Evolutionary conservation across 1,284 basidiomycete genomes (phyloP).

Genomic region (Papiliotrema laurentii): DNA sequence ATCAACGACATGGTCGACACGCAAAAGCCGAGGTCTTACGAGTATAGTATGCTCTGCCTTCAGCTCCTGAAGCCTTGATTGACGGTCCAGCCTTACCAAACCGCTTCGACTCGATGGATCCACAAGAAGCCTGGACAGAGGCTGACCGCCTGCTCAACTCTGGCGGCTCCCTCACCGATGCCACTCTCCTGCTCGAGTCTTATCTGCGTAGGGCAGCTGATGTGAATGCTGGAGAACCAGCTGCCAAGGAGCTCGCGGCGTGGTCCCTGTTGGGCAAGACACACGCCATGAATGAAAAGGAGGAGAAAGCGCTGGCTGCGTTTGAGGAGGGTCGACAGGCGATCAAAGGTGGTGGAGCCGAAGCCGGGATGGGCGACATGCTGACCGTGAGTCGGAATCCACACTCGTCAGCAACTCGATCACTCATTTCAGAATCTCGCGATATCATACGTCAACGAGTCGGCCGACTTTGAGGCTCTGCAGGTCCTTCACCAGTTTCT

Average conservation of each 20-base stretch:
- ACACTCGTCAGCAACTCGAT: neutral
- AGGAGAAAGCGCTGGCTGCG: slow-evolving; percentile 54
- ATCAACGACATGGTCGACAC: neutral
- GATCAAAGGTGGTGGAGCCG: slow-evolving; percentile 63
- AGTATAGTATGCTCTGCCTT: slow-evolving; percentile 69
- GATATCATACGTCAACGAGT: slow-evolving; percentile 96
- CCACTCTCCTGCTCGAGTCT: slow-evolving; percentile 76
- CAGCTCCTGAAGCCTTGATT: neutral
- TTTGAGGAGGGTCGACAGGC: slow-evolving; percentile 66
- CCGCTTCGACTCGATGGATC: slow-evolving; percentile 8
- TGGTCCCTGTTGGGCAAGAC: slow-evolving; percentile 94
- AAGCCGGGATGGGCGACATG: slow-evolving; percentile 65
- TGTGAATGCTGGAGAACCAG: slow-evolving; percentile 13
- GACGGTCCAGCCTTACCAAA: slow-evolving; percentile 6
- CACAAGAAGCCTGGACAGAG: slow-evolving; percentile 24
- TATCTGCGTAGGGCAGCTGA: slow-evolving; percentile 57
- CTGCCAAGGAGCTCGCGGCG: slow-evolving; percentile 54
- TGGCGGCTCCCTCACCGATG: slow-evolving; percentile 80
- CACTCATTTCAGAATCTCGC: slow-evolving; percentile 69
- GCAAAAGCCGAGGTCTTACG: slow-evolving; percentile 52
- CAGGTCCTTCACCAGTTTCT: slow-evolving; percentile 86
- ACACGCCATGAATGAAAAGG: slow-evolving; percentile 89
- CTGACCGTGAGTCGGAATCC: slow-evolving; percentile 62
- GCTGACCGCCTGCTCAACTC: slow-evolving; percentile 57
- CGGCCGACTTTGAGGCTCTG: slow-evolving; percentile 82